Conservation (phyloP, 345 rosid species). For the Carallia brachiata region DNA sequence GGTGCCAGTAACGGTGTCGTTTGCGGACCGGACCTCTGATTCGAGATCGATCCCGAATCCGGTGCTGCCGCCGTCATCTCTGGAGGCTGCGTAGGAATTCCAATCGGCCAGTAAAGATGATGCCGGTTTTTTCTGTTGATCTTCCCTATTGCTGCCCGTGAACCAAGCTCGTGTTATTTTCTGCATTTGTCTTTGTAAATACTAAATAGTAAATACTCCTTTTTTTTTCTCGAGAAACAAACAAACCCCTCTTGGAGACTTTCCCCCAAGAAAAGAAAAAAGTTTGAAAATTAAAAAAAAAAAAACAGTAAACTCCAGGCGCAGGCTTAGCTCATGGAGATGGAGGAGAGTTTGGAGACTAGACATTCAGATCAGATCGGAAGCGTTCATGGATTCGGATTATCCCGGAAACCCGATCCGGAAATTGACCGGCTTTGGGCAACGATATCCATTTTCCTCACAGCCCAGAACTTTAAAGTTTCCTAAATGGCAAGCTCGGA, state of each 20-base stretch:
- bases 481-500: no score
- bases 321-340: no score
- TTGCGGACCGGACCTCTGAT: slow-evolving; percentile 32
- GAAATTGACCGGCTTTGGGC: no score
- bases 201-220: not conserved
- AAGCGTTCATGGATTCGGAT: no score
- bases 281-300: no score
- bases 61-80: not conserved
- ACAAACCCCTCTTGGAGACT: not conserved
- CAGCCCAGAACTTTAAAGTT: no score
- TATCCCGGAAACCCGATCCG: no score
- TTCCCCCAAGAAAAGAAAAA: not conserved
- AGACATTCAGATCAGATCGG: no score
- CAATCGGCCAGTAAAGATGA: slow-evolving; percentile 31
- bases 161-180: slow-evolving; percentile 25
- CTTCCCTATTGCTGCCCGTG: slow-evolving; percentile 14
- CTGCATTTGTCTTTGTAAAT: slow-evolving; percentile 5
- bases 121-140: slow-evolving; percentile 11
- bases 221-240: not conserved
- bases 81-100: slow-evolving; percentile 29
- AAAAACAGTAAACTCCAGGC: no score
- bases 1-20: slow-evolving; percentile 30
- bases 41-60: slow-evolving; percentile 28
- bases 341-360: no score
- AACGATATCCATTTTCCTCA: no score